phyloP scores from a whole-genome alignment of 2,329 filamentous ascomycete genomes.

The Colletotrichum truncatum region DNA sequence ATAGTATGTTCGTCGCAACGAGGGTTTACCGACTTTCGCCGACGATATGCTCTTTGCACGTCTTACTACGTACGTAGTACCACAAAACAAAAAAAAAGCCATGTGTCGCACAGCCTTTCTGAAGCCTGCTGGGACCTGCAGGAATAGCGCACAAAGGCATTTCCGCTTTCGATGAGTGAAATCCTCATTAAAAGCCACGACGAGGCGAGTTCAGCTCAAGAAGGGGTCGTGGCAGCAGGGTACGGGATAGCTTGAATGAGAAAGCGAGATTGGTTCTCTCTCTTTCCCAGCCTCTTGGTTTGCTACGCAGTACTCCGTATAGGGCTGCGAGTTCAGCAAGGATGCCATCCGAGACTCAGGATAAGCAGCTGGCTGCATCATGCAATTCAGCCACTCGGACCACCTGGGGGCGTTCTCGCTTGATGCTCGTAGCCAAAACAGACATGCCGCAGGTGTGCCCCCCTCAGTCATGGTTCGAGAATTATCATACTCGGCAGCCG shows the following conservation, averaged over 20 bases:
- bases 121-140: conserved; percentile 10
- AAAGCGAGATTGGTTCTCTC: not conserved
- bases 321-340: conserved; percentile 11
- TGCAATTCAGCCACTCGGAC: conserved; percentile 18
- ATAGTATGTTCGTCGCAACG: not conserved
- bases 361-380: not conserved
- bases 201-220: not conserved
- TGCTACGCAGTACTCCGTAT: too few relatives aligned
- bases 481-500: not conserved
- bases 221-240: not conserved
- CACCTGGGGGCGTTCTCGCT: conserved; percentile 1
- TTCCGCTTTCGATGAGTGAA: not conserved
- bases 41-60: not conserved
- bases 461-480: conserved; percentile 1
- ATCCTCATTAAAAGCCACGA: not conserved
- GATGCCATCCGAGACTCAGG: not conserved
- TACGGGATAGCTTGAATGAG: too few relatives aligned
- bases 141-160: conserved; percentile 9
- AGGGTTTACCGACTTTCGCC: not conserved
- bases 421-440: conserved; percentile 8
- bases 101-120: conserved; percentile 9
- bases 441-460: conserved; percentile 3
- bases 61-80: too few relatives aligned
- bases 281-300: not conserved
- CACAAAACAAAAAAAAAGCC: conserved; percentile 16